These are phyloP conservation scores for Diaporthe sp. DNA, from an alignment of 2,329 filamentous ascomycete species.

Conservation along the genomic window DNA sequence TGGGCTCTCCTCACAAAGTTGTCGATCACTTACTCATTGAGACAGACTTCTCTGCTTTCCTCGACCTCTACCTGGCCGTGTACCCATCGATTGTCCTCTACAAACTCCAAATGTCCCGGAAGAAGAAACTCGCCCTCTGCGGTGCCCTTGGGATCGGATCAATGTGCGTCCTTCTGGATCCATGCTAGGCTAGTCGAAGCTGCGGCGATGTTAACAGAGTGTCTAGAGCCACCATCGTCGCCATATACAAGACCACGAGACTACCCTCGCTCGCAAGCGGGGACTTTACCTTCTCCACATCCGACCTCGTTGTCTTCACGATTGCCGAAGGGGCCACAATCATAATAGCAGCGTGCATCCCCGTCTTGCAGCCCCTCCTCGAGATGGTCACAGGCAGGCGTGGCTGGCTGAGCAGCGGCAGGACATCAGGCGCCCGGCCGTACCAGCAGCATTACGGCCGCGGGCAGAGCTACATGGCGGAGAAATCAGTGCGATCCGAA, in stretches of 20 bases:
- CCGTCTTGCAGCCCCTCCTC: constrained; percentile 46
- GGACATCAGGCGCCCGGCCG: constrained; percentile 21
- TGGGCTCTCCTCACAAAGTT: not conserved
- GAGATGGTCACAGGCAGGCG: constrained; percentile 40
- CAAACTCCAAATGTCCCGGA: constrained; percentile 48
- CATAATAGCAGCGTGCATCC: constrained; percentile 50
- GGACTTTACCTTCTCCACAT: constrained; percentile 48
- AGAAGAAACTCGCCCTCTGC: constrained; percentile 53
- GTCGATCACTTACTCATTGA: not conserved
- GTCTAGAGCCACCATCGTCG: constrained; percentile 41
- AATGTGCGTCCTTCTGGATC: constrained; percentile 41
- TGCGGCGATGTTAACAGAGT: not conserved
- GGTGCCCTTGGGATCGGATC: constrained; percentile 38
- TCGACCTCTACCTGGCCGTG: constrained; percentile 55
- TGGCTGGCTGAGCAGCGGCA: constrained; percentile 20
- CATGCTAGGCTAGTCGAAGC: not conserved
- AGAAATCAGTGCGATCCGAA: constrained; percentile 14
- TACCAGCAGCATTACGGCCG: constrained; percentile 18
- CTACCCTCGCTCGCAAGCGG: constrained; percentile 40
- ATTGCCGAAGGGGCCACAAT: constrained; percentile 48
- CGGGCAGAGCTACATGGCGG: constrained; percentile 4
- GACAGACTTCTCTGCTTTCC: constrained; percentile 47
- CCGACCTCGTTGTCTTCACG: constrained; percentile 54
- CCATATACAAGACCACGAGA: constrained; percentile 46
- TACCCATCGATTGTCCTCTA: constrained; percentile 52